Evolutionary conservation across 805 yeast species (phyloP).

Genomic region (Candida sphagnicola): DNA sequence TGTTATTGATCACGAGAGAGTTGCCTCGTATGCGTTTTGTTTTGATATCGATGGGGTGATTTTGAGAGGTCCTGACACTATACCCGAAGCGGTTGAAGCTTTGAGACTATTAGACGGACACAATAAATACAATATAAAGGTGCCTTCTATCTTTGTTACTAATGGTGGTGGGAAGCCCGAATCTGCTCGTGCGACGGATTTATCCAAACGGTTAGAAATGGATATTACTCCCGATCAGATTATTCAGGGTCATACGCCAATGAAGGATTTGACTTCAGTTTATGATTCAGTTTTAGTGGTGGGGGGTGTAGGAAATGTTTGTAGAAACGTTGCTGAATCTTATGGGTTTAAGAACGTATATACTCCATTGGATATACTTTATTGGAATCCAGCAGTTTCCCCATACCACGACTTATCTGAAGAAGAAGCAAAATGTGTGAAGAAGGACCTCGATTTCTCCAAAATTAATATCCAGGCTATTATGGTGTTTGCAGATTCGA

Average conservation of each 20-base stretch:
- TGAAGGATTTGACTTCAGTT: constrained; percentile 70
- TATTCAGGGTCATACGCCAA: constrained; percentile 92
- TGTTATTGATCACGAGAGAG: constrained; percentile 64
- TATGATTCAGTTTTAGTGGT: constrained; percentile 77
- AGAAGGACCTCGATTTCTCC: constrained; percentile 60
- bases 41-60: constrained; percentile 93
- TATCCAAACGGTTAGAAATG: constrained; percentile 56
- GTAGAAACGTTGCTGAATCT: constrained; percentile 75
- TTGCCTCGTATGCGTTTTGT: constrained; percentile 83
- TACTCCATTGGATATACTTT: constrained; percentile 77
- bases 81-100: constrained; percentile 77
- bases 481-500: constrained; percentile 84
- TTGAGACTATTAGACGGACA: constrained; percentile 69
- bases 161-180: constrained; percentile 93
- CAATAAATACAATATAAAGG: constrained; percentile 70
- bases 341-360: constrained; percentile 83
- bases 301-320: constrained; percentile 84
- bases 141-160: constrained; percentile 82
- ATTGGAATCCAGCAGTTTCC: constrained; percentile 82
- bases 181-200: constrained; percentile 64
- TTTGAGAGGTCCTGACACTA: constrained; percentile 77
- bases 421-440: constrained; percentile 53
- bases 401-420: constrained; percentile 79
- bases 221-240: constrained; percentile 73
- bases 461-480: constrained; percentile 72